These are phyloP conservation scores for Exsudoporus frostii DNA, from an alignment of 768 basidiomycete genomes.

Conservation along the genomic window DNA sequence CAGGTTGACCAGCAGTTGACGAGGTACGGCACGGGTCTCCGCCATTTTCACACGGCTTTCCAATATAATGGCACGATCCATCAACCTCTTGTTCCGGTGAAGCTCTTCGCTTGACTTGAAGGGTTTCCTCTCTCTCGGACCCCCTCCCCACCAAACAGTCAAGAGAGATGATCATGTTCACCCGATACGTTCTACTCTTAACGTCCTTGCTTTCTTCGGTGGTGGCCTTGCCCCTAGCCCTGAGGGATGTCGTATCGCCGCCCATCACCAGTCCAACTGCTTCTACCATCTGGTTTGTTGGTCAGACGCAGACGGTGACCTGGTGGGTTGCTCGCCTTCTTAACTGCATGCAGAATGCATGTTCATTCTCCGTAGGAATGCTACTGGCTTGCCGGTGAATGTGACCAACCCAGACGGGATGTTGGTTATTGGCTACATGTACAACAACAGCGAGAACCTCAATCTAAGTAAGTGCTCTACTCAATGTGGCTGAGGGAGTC, in stretches of 20 bases:
- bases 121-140: constrained; percentile 15
- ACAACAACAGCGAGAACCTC: constrained; percentile 31
- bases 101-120: constrained; percentile 11
- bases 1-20: background rate
- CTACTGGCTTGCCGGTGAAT: constrained; percentile 25
- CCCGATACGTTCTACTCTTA: constrained; percentile 23
- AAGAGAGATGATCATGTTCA: constrained; percentile 24
- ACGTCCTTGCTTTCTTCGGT: constrained; percentile 17
- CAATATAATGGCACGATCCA: constrained; percentile 15
- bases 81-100: constrained; percentile 3
- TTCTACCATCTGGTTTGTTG: constrained; percentile 43
- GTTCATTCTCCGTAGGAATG: constrained; percentile 29
- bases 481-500: background rate
- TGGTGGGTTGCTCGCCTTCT: constrained; percentile 36
- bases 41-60: constrained; percentile 18
- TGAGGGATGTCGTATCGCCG: constrained; percentile 47
- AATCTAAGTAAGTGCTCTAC: constrained; percentile 25
- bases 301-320: constrained; percentile 44
- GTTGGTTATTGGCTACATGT: constrained; percentile 26
- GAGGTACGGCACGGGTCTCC: background rate
- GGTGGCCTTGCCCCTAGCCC: constrained; percentile 31
- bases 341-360: constrained; percentile 28
- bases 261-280: constrained; percentile 44
- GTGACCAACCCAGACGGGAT: constrained; percentile 30
- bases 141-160: background rate